These are phyloP conservation scores for Lepraria neglecta DNA, from an alignment of 495 filamentous ascomycete species.

Conservation along the genomic window DNA sequence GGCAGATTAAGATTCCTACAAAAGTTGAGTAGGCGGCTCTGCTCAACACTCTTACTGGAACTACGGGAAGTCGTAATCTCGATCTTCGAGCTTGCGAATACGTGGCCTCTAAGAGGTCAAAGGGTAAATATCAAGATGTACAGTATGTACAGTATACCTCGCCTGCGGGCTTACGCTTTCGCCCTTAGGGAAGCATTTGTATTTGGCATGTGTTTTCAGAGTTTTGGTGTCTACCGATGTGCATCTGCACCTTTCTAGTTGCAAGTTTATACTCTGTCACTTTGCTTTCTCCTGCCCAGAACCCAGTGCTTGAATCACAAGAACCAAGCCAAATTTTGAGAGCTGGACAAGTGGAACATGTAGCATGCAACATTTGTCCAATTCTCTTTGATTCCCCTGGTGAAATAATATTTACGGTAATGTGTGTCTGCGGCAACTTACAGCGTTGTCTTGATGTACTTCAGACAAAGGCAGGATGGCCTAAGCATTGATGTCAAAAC, in stretches of 20 bases:
- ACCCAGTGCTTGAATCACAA: neutral
- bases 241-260: neutral
- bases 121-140: too few species aligned
- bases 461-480: neutral
- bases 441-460: neutral
- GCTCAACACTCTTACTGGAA: too few species aligned
- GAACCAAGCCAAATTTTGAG: neutral
- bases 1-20: slow-evolving; percentile 65
- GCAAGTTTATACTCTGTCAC: too few species aligned
- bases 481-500: neutral
- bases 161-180: too few species aligned
- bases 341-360: neutral
- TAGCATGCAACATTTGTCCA: neutral
- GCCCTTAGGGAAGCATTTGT: neutral
- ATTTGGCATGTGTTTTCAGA: too few species aligned
- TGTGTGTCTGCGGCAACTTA: neutral
- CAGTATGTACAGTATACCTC: neutral
- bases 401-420: neutral
- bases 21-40: slow-evolving; percentile 41
- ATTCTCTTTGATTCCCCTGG: neutral
- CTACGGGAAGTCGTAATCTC: too few species aligned
- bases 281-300: too few species aligned
- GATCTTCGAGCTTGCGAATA: too few species aligned
- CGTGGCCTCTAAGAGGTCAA: too few species aligned
- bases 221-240: neutral